Percentiles rank a stretch among this genome's conserved stretches.
Conservation (phyloP, 345 rosid genomes). For the Salix brachista region DNA sequence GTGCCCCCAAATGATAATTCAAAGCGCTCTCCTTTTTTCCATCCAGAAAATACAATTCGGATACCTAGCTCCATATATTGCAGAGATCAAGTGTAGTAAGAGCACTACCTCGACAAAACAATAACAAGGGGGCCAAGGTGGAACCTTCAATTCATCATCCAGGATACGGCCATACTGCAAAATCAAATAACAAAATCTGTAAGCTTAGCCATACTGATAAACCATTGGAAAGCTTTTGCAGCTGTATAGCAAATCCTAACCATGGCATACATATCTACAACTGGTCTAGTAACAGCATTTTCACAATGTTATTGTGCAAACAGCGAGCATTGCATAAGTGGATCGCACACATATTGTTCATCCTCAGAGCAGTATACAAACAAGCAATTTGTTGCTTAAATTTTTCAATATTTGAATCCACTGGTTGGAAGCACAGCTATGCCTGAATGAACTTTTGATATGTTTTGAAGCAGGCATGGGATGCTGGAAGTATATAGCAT, state of each 20-base stretch:
- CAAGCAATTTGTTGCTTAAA: not conserved
- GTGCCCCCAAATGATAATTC: not conserved
- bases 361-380: not conserved
- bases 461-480: not conserved
- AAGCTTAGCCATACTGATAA: not conserved
- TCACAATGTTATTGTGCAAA: not conserved
- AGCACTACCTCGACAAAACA: constrained; percentile 89
- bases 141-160: constrained; percentile 68
- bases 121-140: constrained; percentile 92
- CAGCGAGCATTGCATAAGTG: not conserved
- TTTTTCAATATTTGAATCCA: not conserved
- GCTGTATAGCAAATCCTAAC: not conserved
- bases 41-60: not conserved
- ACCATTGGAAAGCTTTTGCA: not conserved
- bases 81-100: not conserved
- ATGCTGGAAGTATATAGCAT: too few species aligned
- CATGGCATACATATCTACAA: not conserved
- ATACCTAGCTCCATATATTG: not conserved
- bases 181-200: not conserved
- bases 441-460: not conserved
- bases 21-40: not conserved
- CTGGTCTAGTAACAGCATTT: not conserved
- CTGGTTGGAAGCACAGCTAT: not conserved
- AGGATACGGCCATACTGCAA: constrained; percentile 54
- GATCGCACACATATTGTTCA: not conserved